Evolutionary conservation across 371 early-diverging fungal species (phyloP), one percentile per base, ranked within the genome.

Genomic region (Choanephora cucurbitarum): DNA sequence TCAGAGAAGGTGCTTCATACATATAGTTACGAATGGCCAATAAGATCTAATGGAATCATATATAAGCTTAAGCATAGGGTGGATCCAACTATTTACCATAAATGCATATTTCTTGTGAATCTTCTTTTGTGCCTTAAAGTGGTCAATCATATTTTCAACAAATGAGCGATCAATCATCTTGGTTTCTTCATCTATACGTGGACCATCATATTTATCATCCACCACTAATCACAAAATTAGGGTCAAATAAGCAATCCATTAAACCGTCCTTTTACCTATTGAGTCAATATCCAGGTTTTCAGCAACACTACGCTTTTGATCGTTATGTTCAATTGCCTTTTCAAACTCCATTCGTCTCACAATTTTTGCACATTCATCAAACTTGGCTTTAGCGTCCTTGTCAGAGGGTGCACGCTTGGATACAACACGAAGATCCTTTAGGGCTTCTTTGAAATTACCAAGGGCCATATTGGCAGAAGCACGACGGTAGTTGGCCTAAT

Each of bases 31-130:
- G 86, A 19, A 80, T 81, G 34, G 85, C 86, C 48, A 93, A 56
- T 49, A 98, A 71, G 47, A 97, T 91, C 82, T 88, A 66, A n/a
- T n/a, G n/a, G n/a, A n/a, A n/a, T n/a, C n/a, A n/a, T n/a, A n/a
- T n/a, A n/a, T n/a, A n/a, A n/a, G n/a, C n/a, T n/a, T n/a, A n/a
- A n/a, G n/a, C n/a, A n/a, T n/a, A n/a, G n/a, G n/a, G n/a, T n/a
- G n/a, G n/a, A n/a, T n/a, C n/a, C n/a, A n/a, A n/a, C n/a, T n/a
- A n/a, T n/a, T n/a, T 73, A 83, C 86, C 79, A 86, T 72, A 62
- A 87, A 93, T 21, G 90, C 86, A 70, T 92, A 95, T 65, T 94
- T 94, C 43, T 80, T 81, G 60, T 95, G 97, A 64, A 97, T 79
- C 69, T 85, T 91, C 77, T 95, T 96, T 67, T 96, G 94, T 33